Base-by-base conservation (phyloP, 345 rosid species). In the Jatropha curcas region DNA sequence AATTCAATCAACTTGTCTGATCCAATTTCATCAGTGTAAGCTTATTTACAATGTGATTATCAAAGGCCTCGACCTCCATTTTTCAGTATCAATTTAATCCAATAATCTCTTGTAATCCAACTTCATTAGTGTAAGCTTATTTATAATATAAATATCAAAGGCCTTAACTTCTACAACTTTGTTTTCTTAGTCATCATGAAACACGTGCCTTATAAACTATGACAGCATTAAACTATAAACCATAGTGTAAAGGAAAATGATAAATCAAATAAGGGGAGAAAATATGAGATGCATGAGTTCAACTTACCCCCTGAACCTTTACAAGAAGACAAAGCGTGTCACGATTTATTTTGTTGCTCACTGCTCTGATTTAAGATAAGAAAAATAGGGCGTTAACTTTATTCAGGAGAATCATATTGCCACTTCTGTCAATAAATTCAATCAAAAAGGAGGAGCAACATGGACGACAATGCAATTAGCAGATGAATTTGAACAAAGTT, bases 311-410 rank as follows among this genome's bases (percentile, higher is more conserved):
- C 7, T 83, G 78, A 56, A 89, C 88, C 77, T 80, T 84, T 55
- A 86, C 86, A 72, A 89, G 92, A 79, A 89, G 90, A 82, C 90
- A 84, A 65, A 89, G 88, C 1, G 82, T 89, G 77, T 83, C 87
- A 73, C 77, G 81, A 78, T 84, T 86, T 70, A 88, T 41, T 82
- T 88, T 89, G 74, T 82, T 72, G 78, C 94, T 89, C 79, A 88
- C 87, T 51, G 92, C 90, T 75, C 92, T 89, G 85, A 78, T 72
- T 74, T 30, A 71, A 65, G 65, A 71, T 16, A 71, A 71, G 25
- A 62, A 16, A 72, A 56, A 59, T 14, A 41, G 56, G 52, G 22
- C 24, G 60, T 14, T 19, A 52, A 25, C 41, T 46, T 13, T 20
- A 19, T 33, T 61, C 60, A 67, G 37, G 43, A 48, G 51, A 52